These are phyloP conservation scores for Citrus cavaleriei DNA, from an alignment of 345 rosid genomes.

Conservation along the genomic window DNA sequence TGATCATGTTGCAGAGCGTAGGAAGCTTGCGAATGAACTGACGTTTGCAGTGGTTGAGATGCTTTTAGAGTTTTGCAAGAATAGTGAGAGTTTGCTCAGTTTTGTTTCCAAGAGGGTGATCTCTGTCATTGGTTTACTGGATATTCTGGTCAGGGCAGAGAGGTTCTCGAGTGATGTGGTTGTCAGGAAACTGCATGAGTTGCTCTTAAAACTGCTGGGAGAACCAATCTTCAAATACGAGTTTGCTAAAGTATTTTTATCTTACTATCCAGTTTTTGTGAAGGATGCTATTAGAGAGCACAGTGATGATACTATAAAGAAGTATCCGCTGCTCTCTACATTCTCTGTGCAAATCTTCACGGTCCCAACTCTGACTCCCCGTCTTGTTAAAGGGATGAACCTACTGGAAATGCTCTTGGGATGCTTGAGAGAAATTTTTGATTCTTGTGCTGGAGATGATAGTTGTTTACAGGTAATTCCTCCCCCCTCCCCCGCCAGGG, in stretches of 20 bases:
- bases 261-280: constrained; percentile 70
- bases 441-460: constrained; percentile 71
- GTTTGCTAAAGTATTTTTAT: constrained; percentile 77
- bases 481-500: not conserved
- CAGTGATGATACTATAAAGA: constrained; percentile 36
- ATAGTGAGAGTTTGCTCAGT: constrained; percentile 89
- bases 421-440: constrained; percentile 67
- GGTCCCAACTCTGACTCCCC: constrained; percentile 85
- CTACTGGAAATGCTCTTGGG: constrained; percentile 61
- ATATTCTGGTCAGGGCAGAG: constrained; percentile 73
- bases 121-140: constrained; percentile 55
- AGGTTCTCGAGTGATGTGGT: constrained; percentile 50
- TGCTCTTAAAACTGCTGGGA: constrained; percentile 82
- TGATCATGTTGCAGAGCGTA: constrained; percentile 25
- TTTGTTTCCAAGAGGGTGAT: constrained; percentile 68
- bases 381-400: constrained; percentile 83
- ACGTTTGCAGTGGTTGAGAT: constrained; percentile 63
- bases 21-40: constrained; percentile 58
- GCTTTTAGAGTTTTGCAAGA: constrained; percentile 75
- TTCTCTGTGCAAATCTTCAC: constrained; percentile 97
- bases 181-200: constrained; percentile 57
- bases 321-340: constrained; percentile 52
- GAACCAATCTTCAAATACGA: constrained; percentile 84
- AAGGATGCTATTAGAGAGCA: constrained; percentile 54
- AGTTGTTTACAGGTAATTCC: constrained; percentile 61